phyloP scores from a whole-genome alignment of 1,139 yeast genomes.

The Magnusiomyces sp. region DNA sequence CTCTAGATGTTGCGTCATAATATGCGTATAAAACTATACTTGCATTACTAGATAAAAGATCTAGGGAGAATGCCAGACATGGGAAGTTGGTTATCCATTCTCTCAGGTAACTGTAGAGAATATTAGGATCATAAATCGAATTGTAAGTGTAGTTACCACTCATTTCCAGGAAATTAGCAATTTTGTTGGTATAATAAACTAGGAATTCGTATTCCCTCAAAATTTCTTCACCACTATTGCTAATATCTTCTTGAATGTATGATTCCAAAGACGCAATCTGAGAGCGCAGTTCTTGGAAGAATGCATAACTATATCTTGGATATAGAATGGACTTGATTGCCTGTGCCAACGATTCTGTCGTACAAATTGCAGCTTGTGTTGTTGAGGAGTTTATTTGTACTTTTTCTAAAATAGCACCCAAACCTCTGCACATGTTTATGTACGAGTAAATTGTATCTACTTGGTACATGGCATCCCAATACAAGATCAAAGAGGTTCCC shows the following conservation, averaged over 20 bases:
- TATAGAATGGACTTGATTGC: constrained; percentile 30
- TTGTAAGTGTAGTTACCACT: not conserved
- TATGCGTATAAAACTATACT: constrained; percentile 27
- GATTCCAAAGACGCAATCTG: constrained; percentile 21
- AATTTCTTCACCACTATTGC: constrained; percentile 9
- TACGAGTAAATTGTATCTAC: constrained; percentile 25
- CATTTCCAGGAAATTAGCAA: constrained; percentile 17
- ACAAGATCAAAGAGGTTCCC: constrained; percentile 25
- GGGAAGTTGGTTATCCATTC: constrained; percentile 28
- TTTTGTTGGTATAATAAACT: constrained; percentile 16
- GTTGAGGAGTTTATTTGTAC: constrained; percentile 20
- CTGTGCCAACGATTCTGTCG: constrained; percentile 27
- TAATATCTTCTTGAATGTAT: constrained; percentile 3
- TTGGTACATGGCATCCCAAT: constrained; percentile 30
- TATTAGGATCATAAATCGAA: constrained; percentile 16
- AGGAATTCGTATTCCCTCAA: constrained; percentile 20
- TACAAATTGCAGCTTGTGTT: constrained; percentile 26
- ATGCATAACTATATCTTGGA: constrained; percentile 32
- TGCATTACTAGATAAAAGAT: constrained; percentile 7
- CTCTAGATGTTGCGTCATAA: constrained; percentile 30
- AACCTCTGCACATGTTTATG: constrained; percentile 26
- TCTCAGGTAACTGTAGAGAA: constrained; percentile 22
- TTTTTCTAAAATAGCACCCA: constrained; percentile 28
- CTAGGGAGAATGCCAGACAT: constrained; percentile 19
- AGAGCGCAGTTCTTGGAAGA: constrained; percentile 27